phyloP scores from a whole-genome alignment of 2,329 filamentous ascomycete species.

The Coniochaeta sp. region DNA sequence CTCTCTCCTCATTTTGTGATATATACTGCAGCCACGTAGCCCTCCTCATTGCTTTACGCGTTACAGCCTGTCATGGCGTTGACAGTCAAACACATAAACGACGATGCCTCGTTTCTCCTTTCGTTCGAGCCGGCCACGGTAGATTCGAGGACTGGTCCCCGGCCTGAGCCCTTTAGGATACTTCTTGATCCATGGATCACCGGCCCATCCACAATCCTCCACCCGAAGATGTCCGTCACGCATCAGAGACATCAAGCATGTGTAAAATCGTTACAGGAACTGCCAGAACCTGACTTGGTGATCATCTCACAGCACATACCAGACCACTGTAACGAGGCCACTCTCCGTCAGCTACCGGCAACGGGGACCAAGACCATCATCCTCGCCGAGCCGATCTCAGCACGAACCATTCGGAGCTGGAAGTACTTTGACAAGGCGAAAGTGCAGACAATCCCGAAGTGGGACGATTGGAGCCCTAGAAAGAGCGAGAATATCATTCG shows the following conservation, averaged over 20 bases:
- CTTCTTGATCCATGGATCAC: constrained; percentile 66
- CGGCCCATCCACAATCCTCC: constrained; percentile 51
- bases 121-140: constrained; percentile 49
- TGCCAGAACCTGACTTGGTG: constrained; percentile 36
- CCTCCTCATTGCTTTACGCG: not conserved
- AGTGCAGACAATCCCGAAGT: constrained; percentile 35
- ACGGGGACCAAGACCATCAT: constrained; percentile 50
- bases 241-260: constrained; percentile 47
- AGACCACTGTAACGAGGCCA: constrained; percentile 65
- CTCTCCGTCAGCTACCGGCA: constrained; percentile 54
- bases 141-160: constrained; percentile 23
- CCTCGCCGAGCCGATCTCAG: constrained; percentile 56
- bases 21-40: not conserved
- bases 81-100: constrained; percentile 55
- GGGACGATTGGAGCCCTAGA: constrained; percentile 31
- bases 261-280: constrained; percentile 40
- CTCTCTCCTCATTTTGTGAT: constrained; percentile 3
- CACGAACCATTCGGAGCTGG: constrained; percentile 59
- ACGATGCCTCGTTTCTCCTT: constrained; percentile 57
- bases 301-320: constrained; percentile 40
- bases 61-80: constrained; percentile 45
- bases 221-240: constrained; percentile 52
- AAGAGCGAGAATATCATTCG: constrained; percentile 26
- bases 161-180: constrained; percentile 52
- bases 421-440: constrained; percentile 54